Conservation (phyloP, 1,284 basidiomycete species). For the Macrocystidia cucumis region DNA sequence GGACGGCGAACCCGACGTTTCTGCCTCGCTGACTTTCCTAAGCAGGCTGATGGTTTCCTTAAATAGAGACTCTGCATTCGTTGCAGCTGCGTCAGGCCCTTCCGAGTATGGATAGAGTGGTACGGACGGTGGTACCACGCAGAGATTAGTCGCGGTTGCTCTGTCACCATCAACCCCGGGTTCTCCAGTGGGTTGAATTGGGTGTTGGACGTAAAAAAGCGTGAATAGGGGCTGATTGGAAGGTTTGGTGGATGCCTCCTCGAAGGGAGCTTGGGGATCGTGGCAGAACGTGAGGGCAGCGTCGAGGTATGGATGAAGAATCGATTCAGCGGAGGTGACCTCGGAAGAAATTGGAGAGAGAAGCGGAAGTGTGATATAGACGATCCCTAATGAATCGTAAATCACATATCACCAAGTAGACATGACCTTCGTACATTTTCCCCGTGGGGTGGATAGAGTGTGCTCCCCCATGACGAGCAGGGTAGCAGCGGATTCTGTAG, state of each 20-base stretch:
- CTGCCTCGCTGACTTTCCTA: slow-evolving; percentile 6
- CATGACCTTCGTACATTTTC: slow-evolving; percentile 56
- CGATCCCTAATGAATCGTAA: slow-evolving; percentile 37
- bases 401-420: not conserved
- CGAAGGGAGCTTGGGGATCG: slow-evolving; percentile 1
- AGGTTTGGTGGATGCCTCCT: not conserved
- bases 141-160: slow-evolving; percentile 7
- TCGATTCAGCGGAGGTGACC: slow-evolving; percentile 31
- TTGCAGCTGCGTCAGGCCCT: slow-evolving; percentile 48
- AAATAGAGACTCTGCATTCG: slow-evolving; percentile 55
- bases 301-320: slow-evolving; percentile 54
- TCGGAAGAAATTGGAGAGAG: slow-evolving; percentile 9
- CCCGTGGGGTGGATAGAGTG: slow-evolving; percentile 78
- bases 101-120: slow-evolving; percentile 39
- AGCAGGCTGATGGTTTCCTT: slow-evolving; percentile 37
- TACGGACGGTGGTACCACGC: slow-evolving; percentile 31
- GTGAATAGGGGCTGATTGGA: slow-evolving; percentile 39
- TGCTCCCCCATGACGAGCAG: slow-evolving; percentile 77
- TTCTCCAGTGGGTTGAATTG: slow-evolving; percentile 3
- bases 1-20: slow-evolving; percentile 6
- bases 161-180: slow-evolving; percentile 6
- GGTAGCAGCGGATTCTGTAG: slow-evolving; percentile 48
- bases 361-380: slow-evolving; percentile 54
- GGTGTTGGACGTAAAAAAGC: slow-evolving; percentile 45
- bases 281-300: slow-evolving; percentile 3